phyloP scores from a whole-genome alignment of 2,329 filamentous ascomycete genomes.

The Penicillium verrucosum region DNA sequence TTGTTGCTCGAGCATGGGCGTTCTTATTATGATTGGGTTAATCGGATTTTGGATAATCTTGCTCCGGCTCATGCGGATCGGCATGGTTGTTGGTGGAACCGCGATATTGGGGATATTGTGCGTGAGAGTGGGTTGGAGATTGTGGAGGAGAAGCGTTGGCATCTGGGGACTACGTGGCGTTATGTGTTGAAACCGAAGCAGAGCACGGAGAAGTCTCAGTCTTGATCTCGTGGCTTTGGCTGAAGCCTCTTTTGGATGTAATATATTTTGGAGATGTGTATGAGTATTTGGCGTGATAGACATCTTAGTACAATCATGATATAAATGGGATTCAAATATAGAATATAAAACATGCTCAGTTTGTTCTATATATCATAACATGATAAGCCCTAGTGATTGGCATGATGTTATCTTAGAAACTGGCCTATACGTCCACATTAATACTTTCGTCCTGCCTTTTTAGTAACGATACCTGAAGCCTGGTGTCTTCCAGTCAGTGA shows the following conservation, averaged over 20 bases:
- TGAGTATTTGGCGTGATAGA: constrained; percentile 2
- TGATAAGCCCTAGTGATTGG: neutral
- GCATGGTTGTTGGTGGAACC: constrained; percentile 55
- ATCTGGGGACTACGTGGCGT: constrained; percentile 50
- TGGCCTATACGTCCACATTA: neutral
- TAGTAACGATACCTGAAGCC: constrained; percentile 57
- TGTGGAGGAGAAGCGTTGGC: constrained; percentile 46
- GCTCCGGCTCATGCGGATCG: constrained; percentile 48
- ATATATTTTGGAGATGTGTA: constrained; percentile 1
- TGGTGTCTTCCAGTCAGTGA: constrained; percentile 58
- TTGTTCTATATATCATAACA: neutral
- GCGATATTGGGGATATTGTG: constrained; percentile 50
- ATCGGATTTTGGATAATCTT: constrained; percentile 46
- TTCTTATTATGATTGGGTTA: constrained; percentile 47
- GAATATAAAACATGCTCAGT: neutral
- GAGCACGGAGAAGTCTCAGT: neutral
- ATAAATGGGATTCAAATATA: neutral
- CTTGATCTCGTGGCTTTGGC: neutral
- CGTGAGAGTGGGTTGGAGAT: constrained; percentile 47
- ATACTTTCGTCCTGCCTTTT: neutral
- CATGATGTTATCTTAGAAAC: neutral
- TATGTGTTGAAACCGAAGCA: constrained; percentile 38
- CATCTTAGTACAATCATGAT: too few relatives aligned
- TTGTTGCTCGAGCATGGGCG: constrained; percentile 51
- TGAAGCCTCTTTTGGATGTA: neutral